Conservation (phyloP, 768 basidiomycete species). For the Boletus insuetus region DNA sequence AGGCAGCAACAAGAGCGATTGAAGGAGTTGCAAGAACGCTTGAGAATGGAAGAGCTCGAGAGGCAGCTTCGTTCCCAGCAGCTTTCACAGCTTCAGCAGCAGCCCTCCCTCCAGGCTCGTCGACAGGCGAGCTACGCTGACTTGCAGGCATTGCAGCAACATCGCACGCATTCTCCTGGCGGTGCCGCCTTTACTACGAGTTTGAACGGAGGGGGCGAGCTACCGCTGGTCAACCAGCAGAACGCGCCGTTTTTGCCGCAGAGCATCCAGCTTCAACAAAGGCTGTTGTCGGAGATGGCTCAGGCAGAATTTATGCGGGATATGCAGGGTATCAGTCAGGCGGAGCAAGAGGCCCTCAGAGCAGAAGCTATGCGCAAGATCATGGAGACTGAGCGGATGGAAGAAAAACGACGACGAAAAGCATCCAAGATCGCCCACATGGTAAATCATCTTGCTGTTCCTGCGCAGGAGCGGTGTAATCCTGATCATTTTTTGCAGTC, state of each 20-base stretch:
- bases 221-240: slow-evolving; percentile 47
- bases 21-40: slow-evolving; percentile 61
- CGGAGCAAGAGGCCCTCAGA: slow-evolving; percentile 67
- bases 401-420: slow-evolving; percentile 76
- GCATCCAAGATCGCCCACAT: slow-evolving; percentile 87
- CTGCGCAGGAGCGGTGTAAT: neutral
- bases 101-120: slow-evolving; percentile 37
- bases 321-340: slow-evolving; percentile 56
- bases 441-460: slow-evolving; percentile 42
- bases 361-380: slow-evolving; percentile 86
- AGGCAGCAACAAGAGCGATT: slow-evolving; percentile 55
- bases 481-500: slow-evolving; percentile 44
- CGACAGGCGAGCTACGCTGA: slow-evolving; percentile 46
- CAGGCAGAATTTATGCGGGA: slow-evolving; percentile 67
- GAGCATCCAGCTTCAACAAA: slow-evolving; percentile 69
- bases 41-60: slow-evolving; percentile 64
- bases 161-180: slow-evolving; percentile 49
- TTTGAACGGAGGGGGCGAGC: slow-evolving; percentile 25
- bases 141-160: slow-evolving; percentile 47
- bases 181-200: slow-evolving; percentile 33
- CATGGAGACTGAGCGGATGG: slow-evolving; percentile 85
- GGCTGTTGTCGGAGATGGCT: slow-evolving; percentile 72
- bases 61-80: slow-evolving; percentile 57
- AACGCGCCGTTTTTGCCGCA: slow-evolving; percentile 56
- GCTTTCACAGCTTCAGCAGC: slow-evolving; percentile 46